phyloP scores from a whole-genome alignment of 345 rosid species.

The Aurinia saxatilis region DNA sequence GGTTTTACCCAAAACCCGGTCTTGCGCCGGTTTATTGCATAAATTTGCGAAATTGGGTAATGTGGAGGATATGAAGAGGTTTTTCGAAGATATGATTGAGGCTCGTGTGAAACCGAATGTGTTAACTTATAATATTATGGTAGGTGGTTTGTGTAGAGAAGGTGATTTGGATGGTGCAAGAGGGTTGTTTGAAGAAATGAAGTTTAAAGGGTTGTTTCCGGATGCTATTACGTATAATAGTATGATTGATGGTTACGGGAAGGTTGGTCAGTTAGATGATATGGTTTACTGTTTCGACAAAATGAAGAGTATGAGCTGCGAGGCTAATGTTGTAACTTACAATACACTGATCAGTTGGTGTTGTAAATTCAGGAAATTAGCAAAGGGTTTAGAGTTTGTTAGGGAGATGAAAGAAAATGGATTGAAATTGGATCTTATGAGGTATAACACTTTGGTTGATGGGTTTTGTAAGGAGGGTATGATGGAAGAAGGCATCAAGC shows the following conservation, averaged over 20 bases:
- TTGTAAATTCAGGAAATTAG: conserved; percentile 40
- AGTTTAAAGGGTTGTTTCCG: conserved; percentile 41
- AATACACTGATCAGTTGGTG: conserved; percentile 58
- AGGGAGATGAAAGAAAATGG: conserved; percentile 48
- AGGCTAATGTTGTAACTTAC: conserved; percentile 56
- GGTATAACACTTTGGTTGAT: conserved; percentile 64
- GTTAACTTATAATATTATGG: conserved; percentile 60
- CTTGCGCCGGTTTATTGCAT: conserved; percentile 61
- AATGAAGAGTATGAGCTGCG: conserved; percentile 42
- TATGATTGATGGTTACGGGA: conserved; percentile 64
- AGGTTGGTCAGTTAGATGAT: conserved; percentile 47
- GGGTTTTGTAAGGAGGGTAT: conserved; percentile 64
- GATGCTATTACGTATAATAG: conserved; percentile 64
- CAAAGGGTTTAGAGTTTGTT: conserved; percentile 40
- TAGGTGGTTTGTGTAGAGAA: conserved; percentile 58
- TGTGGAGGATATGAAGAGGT: conserved; percentile 26
- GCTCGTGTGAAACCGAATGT: conserved; percentile 44
- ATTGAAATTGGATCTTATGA: conserved; percentile 51
- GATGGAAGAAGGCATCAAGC: conserved; percentile 54
- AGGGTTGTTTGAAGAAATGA: conserved; percentile 48
- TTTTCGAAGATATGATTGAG: conserved; percentile 45
- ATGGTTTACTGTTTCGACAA: conserved; percentile 38
- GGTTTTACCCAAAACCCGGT: conserved; percentile 54
- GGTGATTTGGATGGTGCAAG: conserved; percentile 46
- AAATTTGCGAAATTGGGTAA: conserved; percentile 38